These are phyloP conservation scores for Quercus dentata DNA, from an alignment of 306 rosid species.

Conservation along the genomic window DNA sequence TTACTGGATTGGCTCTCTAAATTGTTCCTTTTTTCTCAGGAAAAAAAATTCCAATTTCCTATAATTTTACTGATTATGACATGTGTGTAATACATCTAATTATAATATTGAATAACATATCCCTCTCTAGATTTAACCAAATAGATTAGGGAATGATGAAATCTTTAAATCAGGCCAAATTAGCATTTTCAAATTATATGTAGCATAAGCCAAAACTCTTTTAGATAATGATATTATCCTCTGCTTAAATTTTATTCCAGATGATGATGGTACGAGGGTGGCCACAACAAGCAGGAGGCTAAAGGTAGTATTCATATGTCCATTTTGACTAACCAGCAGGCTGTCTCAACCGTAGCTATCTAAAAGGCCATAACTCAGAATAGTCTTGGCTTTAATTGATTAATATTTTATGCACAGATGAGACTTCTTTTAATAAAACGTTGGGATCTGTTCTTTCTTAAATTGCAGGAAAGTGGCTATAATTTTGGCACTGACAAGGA, in stretches of 20 bases:
- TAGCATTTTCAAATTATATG: not conserved
- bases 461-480: slow-evolving; percentile 43
- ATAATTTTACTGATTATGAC: not conserved
- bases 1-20: not conserved
- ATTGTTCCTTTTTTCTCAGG: not conserved
- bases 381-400: not conserved
- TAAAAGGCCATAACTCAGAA: not conserved
- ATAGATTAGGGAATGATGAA: no score
- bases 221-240: not conserved
- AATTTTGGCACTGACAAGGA: slow-evolving; percentile 1
- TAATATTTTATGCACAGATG: not conserved
- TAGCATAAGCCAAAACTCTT: not conserved
- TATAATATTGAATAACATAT: not conserved
- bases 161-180: no score
- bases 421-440: not conserved
- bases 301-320: slow-evolving; percentile 43
- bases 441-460: slow-evolving; percentile 3
- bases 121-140: no score
- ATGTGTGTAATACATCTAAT: not conserved
- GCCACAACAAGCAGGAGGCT: slow-evolving; percentile 43
- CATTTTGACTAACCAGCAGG: not conserved
- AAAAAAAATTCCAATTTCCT: not conserved
- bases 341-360: not conserved
- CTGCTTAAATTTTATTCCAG: slow-evolving; percentile 26
- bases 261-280: slow-evolving; percentile 23